Conservation (phyloP, 441 rosid species). For the Populus hybrid region DNA sequence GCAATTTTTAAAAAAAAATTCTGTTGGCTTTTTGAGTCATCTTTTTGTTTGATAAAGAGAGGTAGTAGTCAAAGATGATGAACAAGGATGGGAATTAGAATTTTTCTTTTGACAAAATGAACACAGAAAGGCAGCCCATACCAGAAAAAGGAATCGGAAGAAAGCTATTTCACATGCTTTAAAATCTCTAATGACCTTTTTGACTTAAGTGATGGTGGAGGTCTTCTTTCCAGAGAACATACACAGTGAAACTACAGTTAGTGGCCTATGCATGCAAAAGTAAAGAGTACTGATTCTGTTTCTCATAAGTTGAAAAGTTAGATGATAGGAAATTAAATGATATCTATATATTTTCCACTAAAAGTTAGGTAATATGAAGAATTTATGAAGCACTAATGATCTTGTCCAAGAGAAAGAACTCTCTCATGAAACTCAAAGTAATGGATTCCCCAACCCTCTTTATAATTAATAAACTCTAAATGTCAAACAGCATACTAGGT, state of each 20-base stretch:
- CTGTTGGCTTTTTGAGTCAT: conserved; percentile 7
- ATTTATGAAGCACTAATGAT: conserved; percentile 14
- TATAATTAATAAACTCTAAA: conserved; percentile 1
- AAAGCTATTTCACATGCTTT: conserved; percentile 21
- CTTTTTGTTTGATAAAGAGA: conserved; percentile 29
- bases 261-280: conserved; percentile 28
- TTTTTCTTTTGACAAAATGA: conserved; percentile 46
- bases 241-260: neutral
- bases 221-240: conserved; percentile 10
- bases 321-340: conserved; percentile 6
- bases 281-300: conserved; percentile 10
- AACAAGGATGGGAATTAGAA: conserved; percentile 29
- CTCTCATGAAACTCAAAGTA: neutral
- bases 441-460: conserved; percentile 22
- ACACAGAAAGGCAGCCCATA: conserved; percentile 29
- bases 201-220: conserved; percentile 25
- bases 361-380: conserved; percentile 17
- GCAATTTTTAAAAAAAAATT: neutral
- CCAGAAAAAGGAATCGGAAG: conserved; percentile 29
- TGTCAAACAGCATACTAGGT: conserved; percentile 10
- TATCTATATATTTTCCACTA: neutral
- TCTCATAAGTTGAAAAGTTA: conserved; percentile 7
- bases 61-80: conserved; percentile 20
- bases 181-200: conserved; percentile 21
- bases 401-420: conserved; percentile 7